Evolutionary conservation across 2,329 filamentous ascomycete species (phyloP).

Genomic region (Endothia cerciana): DNA sequence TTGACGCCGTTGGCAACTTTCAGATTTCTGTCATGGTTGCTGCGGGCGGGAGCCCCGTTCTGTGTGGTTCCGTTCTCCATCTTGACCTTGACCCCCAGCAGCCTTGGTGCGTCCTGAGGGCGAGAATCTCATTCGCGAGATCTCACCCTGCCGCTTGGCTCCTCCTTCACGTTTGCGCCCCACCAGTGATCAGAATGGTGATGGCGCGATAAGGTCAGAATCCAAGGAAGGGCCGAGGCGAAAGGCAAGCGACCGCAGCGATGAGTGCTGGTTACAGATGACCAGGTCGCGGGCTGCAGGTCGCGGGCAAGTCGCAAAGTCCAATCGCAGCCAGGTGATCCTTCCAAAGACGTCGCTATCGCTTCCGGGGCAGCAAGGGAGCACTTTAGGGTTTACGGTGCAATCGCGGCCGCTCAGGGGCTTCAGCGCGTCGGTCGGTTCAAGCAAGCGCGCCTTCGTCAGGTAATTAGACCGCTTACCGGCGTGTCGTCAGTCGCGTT

Average conservation of each 20-base stretch:
- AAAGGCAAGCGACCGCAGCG: conserved; percentile 11
- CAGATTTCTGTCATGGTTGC: conserved; percentile 58
- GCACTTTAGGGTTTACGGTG: not conserved
- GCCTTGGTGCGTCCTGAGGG: conserved; percentile 19
- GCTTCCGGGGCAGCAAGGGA: not conserved
- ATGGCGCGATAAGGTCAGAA: not conserved
- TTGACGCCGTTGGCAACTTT: conserved; percentile 48
- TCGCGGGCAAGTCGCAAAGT: conserved; percentile 16
- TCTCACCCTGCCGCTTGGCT: conserved; percentile 28
- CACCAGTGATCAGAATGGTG: not conserved
- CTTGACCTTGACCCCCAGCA: conserved; percentile 28
- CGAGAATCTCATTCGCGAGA: conserved; percentile 30
- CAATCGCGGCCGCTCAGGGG: not conserved
- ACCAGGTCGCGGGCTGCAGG: not conserved
- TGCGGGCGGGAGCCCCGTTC: conserved; percentile 55
- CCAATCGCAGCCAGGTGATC: conserved; percentile 5
- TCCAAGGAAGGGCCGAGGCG: not conserved
- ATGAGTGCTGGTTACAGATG: not conserved
- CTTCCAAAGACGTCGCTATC: not conserved
- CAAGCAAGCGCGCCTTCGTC: not conserved
- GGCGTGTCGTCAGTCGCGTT: conserved; percentile 6
- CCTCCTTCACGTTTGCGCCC: conserved; percentile 10
- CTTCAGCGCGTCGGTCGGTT: not conserved
- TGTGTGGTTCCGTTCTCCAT: conserved; percentile 52
- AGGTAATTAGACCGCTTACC: not conserved